These are phyloP conservation scores for Lodderomyces elongisporus DNA, from an alignment of 1,139 yeast species.

Conservation along the genomic window DNA sequence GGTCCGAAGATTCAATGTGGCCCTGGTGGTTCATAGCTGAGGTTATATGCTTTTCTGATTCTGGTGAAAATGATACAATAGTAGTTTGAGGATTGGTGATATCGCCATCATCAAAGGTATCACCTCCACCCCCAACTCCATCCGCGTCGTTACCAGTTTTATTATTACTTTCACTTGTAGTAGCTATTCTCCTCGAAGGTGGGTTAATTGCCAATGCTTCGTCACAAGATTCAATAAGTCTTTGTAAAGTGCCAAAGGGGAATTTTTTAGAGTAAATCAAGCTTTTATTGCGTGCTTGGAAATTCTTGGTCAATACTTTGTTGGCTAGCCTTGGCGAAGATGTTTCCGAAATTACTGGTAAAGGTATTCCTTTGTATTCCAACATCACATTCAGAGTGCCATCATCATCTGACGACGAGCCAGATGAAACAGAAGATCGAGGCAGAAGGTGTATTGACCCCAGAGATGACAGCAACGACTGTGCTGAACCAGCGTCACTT, in stretches of 20 bases:
- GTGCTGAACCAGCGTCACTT: slow-evolving; percentile 12
- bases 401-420: slow-evolving; percentile 9
- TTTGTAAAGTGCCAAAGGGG: slow-evolving; percentile 64
- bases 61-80: slow-evolving; percentile 56
- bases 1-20: slow-evolving; percentile 47
- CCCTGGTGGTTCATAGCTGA: slow-evolving; percentile 37
- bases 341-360: slow-evolving; percentile 28
- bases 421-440: not conserved
- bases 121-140: not conserved
- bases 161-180: slow-evolving; percentile 17
- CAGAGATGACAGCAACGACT: slow-evolving; percentile 8
- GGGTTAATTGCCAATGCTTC: slow-evolving; percentile 73
- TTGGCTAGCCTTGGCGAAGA: slow-evolving; percentile 21
- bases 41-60: slow-evolving; percentile 60
- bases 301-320: slow-evolving; percentile 24
- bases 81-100: not conserved
- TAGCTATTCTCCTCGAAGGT: slow-evolving; percentile 38
- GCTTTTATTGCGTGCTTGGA: slow-evolving; percentile 20
- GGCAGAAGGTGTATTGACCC: no score
- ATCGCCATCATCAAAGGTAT: not conserved
- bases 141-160: slow-evolving; percentile 1
- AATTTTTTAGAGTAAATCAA: slow-evolving; percentile 38
- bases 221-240: slow-evolving; percentile 65
- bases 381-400: slow-evolving; percentile 11
- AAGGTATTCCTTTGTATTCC: slow-evolving; percentile 60